Evolutionary conservation across 139 green algal genomes (phyloP), one percentile per base, ranked within the genome.

Genomic region (Zygnema cylindricum): DNA sequence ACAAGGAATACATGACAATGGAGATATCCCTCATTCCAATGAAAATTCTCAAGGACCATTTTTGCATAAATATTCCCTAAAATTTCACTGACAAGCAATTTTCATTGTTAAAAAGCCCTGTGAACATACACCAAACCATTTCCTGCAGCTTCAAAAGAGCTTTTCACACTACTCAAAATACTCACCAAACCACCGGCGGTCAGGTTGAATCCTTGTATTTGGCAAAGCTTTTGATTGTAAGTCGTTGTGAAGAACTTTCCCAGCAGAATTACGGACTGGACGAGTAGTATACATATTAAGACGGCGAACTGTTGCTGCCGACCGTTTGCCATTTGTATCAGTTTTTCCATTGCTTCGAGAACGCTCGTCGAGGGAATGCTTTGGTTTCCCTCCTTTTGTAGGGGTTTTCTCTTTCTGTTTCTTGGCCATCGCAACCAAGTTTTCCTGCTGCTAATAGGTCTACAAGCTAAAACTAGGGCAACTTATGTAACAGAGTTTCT

Each of bases 211-310:
- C 55, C 98, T 93, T 25, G 96, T 99, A 73, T 85, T 96, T n/a
- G 98, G 97, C 55, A 99, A 92, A 0, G 98, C 97, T 86, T 96
- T 97, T 43, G 93, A 97, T 92, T 99, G 97, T 43, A 98, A 92
- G 16, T 98, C 94, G 92, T 98, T 88, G 83, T 95, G 94, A 21
- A 98, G 88, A 32, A 99, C 71, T 23, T 94, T 94, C 1, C 98
- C 98, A 16, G 97, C 96, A 85, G 95, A 98, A 94, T 99, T 96
- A 0, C 98, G 88, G 41, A 94, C 90, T 0, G 97, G 92, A 30
- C 92, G 93, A 25, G 92, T 96, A 57, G 96, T 98, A 95, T 99
- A 99, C 97, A 99, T 99, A 2, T 95, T 94, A 71, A 99, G 96
- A 11, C 92, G 90, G 42, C 90, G 69, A 39, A 93, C 92, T 7